These are phyloP conservation scores for Colletotrichum cuscutae DNA, from an alignment of 2,329 filamentous ascomycete species.

Conservation along the genomic window DNA sequence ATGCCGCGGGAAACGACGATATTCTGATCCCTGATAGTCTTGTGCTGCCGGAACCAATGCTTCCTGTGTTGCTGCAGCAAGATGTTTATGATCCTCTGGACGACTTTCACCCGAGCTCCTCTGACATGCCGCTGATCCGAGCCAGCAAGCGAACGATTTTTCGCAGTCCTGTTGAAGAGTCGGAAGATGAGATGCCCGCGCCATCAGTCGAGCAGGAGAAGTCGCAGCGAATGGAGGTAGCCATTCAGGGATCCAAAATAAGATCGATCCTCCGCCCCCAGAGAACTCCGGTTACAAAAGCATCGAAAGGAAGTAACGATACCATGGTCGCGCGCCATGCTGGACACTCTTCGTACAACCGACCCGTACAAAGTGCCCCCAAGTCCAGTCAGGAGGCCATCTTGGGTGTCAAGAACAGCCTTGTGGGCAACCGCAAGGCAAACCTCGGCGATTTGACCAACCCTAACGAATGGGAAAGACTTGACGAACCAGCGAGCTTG, in stretches of 20 bases:
- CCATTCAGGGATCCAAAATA: neutral
- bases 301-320: neutral
- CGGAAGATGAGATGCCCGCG: neutral
- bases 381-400: neutral
- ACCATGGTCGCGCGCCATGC: neutral
- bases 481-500: neutral
- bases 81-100: neutral
- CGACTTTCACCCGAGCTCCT: neutral
- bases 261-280: neutral
- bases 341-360: slow-evolving; percentile 10
- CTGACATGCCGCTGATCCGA: neutral
- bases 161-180: slow-evolving; percentile 17
- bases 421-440: neutral
- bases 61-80: neutral
- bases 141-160: slow-evolving; percentile 7
- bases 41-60: neutral
- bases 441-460: neutral
- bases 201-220: slow-evolving; percentile 14
- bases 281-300: neutral
- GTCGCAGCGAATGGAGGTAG: neutral
- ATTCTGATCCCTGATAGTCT: neutral
- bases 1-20: neutral
- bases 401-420: neutral
- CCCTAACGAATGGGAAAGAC: neutral
- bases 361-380: neutral